A percentile compares a stretch with the other conserved stretches of the same genome.
These are phyloP conservation scores for Wallacemonas collosoma DNA, from an alignment of 208 protist species.

Conservation along the genomic window DNA sequence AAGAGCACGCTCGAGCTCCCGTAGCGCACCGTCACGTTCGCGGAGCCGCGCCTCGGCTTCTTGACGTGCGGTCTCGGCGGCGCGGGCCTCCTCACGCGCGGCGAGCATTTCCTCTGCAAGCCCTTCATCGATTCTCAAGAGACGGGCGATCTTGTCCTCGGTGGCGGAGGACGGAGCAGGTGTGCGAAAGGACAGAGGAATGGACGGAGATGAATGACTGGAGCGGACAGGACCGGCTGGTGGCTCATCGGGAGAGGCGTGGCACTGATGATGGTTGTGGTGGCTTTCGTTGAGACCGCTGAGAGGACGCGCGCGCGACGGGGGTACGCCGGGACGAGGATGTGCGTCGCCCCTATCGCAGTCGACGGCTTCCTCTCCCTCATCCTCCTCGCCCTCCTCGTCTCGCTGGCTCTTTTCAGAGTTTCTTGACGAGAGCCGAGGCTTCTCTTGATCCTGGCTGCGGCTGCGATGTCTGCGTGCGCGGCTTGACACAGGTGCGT, in stretches of 20 bases:
- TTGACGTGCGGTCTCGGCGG: slow-evolving; percentile 11
- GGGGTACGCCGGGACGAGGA: not conserved
- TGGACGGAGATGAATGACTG: no score
- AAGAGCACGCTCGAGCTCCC: not conserved
- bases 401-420: not conserved
- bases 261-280: not conserved
- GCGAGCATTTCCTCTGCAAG: slow-evolving; percentile 29
- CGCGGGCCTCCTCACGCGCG: slow-evolving; percentile 25
- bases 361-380: not conserved
- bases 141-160: not conserved
- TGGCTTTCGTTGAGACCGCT: slow-evolving; percentile 13
- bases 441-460: not conserved
- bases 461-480: not conserved
- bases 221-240: no score
- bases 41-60: not conserved
- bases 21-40: slow-evolving; percentile 17
- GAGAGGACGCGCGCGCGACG: not conserved
- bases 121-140: slow-evolving; percentile 14
- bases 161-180: not conserved
- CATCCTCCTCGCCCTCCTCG: slow-evolving; percentile 7
- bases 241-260: no score
- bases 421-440: no score
- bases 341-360: not conserved
- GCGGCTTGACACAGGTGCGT: not conserved
- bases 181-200: not conserved